phyloP scores from a whole-genome alignment of 257 asterid genomes.

The Cynanchum wilfordii region DNA sequence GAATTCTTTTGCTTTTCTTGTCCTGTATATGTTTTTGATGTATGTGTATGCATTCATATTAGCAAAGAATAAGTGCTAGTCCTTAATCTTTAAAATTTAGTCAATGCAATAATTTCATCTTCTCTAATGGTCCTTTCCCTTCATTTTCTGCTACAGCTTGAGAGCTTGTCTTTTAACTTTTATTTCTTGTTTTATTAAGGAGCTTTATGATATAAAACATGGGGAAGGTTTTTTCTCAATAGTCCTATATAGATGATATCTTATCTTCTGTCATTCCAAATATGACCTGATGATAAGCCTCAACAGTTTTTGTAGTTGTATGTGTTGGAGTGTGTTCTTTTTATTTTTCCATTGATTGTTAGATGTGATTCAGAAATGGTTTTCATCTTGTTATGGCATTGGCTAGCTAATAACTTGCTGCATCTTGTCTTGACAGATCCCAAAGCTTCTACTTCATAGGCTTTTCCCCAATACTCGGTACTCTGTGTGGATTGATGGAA shows the following conservation, averaged over 20 bases:
- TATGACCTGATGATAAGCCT: background rate
- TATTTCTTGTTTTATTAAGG: background rate
- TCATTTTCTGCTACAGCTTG: background rate
- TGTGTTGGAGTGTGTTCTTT: background rate
- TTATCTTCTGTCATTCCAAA: background rate
- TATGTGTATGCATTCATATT: background rate
- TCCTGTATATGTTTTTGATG: background rate
- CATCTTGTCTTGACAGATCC: slow-evolving; percentile 53
- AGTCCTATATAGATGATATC: background rate
- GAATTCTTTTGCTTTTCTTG: background rate
- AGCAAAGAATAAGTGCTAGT: background rate
- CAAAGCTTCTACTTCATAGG: slow-evolving; percentile 84
- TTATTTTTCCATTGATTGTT: background rate
- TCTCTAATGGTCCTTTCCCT: background rate
- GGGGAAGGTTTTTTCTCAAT: background rate
- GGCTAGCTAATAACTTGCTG: background rate
- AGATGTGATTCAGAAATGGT: background rate
- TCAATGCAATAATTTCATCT: background rate
- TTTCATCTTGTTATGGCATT: background rate
- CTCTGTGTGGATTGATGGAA: slow-evolving; percentile 93
- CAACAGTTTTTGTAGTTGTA: background rate
- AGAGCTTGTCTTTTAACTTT: background rate
- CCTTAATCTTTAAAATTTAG: background rate
- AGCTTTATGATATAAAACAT: background rate
- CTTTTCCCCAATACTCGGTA: slow-evolving; percentile 80